Evolutionary conservation across 2,329 filamentous ascomycete genomes (phyloP).

Genomic region (Aspergillus hiratsukae): DNA sequence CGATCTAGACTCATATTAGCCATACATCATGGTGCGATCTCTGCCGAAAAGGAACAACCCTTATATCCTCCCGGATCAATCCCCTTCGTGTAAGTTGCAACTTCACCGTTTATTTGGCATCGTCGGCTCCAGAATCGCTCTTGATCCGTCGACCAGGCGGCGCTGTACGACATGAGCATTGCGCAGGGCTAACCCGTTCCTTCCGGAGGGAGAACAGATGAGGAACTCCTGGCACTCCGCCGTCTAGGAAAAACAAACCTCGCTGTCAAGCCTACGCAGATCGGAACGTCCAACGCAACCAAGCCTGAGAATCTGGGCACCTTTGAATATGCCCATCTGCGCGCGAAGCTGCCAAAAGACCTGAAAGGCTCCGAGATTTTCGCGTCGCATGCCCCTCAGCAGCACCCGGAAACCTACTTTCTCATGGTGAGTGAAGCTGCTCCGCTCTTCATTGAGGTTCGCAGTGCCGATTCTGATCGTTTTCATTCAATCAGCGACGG

Average conservation of each 20-base stretch:
- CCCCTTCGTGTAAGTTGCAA: conserved; percentile 42
- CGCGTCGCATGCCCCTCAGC: conserved; percentile 59
- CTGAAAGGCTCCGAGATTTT: conserved; percentile 88
- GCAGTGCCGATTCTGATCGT: not conserved
- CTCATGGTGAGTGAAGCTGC: conserved; percentile 63
- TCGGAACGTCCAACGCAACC: conserved; percentile 65
- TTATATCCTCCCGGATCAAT: conserved; percentile 38
- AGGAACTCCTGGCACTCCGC: conserved; percentile 73
- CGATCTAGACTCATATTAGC: not conserved
- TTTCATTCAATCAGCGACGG: conserved; percentile 46
- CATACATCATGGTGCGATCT: conserved; percentile 37
- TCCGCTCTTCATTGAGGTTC: not conserved
- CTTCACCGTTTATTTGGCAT: conserved; percentile 6
- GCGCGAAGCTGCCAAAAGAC: conserved; percentile 86
- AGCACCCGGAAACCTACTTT: conserved; percentile 84
- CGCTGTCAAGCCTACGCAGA: conserved; percentile 71
- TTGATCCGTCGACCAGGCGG: conserved; percentile 5
- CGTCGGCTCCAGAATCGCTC: conserved; percentile 12
- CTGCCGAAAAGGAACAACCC: conserved; percentile 46
- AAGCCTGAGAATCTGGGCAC: conserved; percentile 70
- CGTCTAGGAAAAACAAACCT: conserved; percentile 91
- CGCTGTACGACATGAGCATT: not conserved
- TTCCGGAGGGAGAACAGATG: conserved; percentile 45
- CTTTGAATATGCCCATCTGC: conserved; percentile 94
- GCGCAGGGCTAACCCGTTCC: conserved; percentile 14